Base-by-base conservation (phyloP, 2,329 filamentous ascomycete genomes). In the Alternaria arborescens region DNA sequence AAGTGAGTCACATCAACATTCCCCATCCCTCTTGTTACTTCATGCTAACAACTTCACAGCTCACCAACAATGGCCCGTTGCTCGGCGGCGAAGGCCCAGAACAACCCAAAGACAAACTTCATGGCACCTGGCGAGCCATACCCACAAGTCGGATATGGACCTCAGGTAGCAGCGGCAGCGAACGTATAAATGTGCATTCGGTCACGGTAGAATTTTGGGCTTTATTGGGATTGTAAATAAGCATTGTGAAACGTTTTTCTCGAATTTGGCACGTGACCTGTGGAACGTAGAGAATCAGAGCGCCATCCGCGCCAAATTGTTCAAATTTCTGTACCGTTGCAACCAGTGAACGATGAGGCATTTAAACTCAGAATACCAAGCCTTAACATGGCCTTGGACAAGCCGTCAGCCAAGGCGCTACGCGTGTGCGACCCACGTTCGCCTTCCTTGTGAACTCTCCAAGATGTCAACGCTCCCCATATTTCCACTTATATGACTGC, bases 1-100 rank as follows among this genome's bases (percentile, higher is more conserved):
- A 97, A 93, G 93, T 95, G 84, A 80, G 88, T 83, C 18, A 46
- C 28, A 24, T 20, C 14, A 4, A 32, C 8, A 8, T 55, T 24
- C 3, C 11, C 11, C 16, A 1, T 14, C 11, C 12, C 3, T 11
- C 7, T 40, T 14, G 36, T 42, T 12, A 24, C 32, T 30, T 7
- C 16, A 44, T 66, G 60, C 58, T 70, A 64, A 75, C 28, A n/a
- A 44, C 55, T 44, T 8, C 47, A 43, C 41, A 97, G 94, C 84
- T 97, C 94, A 65, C 94, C 95, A 52, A 99, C 95, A 60, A 99
- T 99, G 95, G 95, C 95, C 62, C 91, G 95, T 77, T 97, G 93
- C 86, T 97, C 93, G 51, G 94, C 92, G 54, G 91, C 94, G 69
- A 98, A 97, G 87, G 91, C 90, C 42, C 74, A 79, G 51, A 83